Conservation (phyloP, 78 protist genomes). For the Bodo saltans region DNA sequence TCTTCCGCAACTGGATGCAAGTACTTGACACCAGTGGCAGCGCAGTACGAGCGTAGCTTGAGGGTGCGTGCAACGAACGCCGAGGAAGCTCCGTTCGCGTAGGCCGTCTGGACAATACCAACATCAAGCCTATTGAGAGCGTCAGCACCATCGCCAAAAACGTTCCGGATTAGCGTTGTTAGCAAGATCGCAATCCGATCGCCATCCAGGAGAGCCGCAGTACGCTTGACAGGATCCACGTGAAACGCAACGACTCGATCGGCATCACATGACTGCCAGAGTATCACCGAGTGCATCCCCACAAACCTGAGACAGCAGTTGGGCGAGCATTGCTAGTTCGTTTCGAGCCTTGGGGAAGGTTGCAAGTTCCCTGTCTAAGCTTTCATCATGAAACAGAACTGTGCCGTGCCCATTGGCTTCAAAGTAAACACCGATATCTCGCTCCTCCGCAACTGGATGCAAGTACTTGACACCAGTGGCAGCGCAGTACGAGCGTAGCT, state of each 20-base stretch:
- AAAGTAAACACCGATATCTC: slow-evolving; percentile 72
- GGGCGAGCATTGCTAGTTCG: neutral
- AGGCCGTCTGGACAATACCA: slow-evolving; percentile 66
- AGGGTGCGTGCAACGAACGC: neutral
- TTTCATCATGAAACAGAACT: slow-evolving; percentile 28
- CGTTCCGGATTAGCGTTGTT: too few relatives aligned
- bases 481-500: neutral
- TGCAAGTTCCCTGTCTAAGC: neutral
- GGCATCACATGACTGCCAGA: too few relatives aligned
- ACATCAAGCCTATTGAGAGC: too few relatives aligned
- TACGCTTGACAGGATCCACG: slow-evolving; percentile 14
- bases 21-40: slow-evolving; percentile 74
- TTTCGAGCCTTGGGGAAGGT: neutral
- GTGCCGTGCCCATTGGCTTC: slow-evolving; percentile 87
- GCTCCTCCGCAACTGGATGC: slow-evolving; percentile 57
- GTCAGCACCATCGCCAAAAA: too few relatives aligned
- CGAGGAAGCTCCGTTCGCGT: slow-evolving; percentile 59
- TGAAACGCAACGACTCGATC: slow-evolving; percentile 28
- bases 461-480: slow-evolving; percentile 77
- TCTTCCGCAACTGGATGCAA: slow-evolving; percentile 32
- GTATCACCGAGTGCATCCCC: too few relatives aligned
- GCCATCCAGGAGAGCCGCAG: slow-evolving; percentile 64
- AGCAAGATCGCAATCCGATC: slow-evolving; percentile 66
- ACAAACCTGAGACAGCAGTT: slow-evolving; percentile 41
- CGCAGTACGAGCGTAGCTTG: slow-evolving; percentile 33